phyloP scores from a whole-genome alignment of 768 basidiomycete species.

The Royoungia palumana region DNA sequence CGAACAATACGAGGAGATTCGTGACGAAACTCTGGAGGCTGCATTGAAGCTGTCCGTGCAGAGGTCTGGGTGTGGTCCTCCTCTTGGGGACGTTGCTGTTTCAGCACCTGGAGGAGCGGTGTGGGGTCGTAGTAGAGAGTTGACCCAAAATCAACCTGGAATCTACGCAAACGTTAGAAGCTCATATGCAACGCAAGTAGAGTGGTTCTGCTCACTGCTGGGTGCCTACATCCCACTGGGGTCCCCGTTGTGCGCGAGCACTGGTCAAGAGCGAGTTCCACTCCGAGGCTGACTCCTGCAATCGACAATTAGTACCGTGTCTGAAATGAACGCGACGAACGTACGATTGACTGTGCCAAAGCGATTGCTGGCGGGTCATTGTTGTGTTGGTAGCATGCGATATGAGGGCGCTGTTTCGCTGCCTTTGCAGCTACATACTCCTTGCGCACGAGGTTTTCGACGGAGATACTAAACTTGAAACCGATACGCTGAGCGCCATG shows the following conservation, averaged over 20 bases:
- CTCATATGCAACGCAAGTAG: not conserved
- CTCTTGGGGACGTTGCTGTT: constrained; percentile 31
- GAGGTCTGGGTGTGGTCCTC: constrained; percentile 24
- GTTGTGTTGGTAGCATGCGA: constrained; percentile 50
- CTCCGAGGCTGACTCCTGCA: constrained; percentile 72
- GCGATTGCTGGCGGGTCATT: constrained; percentile 43
- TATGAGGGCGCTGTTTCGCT: constrained; percentile 30
- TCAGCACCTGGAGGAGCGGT: constrained; percentile 51
- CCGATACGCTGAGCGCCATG: constrained; percentile 74
- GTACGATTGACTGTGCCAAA: constrained; percentile 63
- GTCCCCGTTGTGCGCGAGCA: constrained; percentile 77
- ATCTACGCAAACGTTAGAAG: constrained; percentile 39
- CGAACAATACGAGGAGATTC: constrained; percentile 33
- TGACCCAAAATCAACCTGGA: constrained; percentile 71
- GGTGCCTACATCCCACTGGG: constrained; percentile 85
- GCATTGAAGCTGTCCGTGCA: constrained; percentile 27
- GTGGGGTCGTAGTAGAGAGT: constrained; percentile 73
- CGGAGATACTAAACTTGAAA: constrained; percentile 55
- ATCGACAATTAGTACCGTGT: not conserved
- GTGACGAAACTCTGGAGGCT: constrained; percentile 32
- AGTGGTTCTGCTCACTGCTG: constrained; percentile 59
- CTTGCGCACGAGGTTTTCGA: constrained; percentile 51
- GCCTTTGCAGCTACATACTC: constrained; percentile 48
- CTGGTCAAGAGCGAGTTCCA: constrained; percentile 81
- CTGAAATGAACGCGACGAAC: constrained; percentile 24